Percentiles rank a stretch among this genome's conserved stretches.
Conservation (phyloP, 176 grass and related monocot genomes). For the Oryza punctata region DNA sequence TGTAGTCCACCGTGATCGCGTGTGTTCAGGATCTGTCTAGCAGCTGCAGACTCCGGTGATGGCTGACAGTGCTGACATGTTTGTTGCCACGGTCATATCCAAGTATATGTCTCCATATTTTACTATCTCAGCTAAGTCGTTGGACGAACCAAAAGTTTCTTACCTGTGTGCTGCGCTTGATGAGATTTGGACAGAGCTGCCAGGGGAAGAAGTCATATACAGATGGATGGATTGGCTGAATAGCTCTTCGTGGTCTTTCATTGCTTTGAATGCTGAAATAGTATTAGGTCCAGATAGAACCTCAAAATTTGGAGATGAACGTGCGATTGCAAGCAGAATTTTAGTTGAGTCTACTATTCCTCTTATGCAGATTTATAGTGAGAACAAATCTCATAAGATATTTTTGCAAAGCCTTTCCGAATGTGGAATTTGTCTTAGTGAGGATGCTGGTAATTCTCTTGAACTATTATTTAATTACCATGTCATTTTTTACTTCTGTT, state of each 20-base stretch:
- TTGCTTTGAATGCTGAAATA: conserved; percentile 49
- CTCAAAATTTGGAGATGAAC: conserved; percentile 30
- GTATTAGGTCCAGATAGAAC: conserved; percentile 32
- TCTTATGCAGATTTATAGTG: conserved; percentile 55
- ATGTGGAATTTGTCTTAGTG: conserved; percentile 63
- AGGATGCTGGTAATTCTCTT: conserved; percentile 50
- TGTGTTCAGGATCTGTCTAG: no score
- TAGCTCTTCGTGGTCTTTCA: conserved; percentile 45
- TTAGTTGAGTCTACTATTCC: conserved; percentile 46
- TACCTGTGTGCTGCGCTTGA: conserved; percentile 55
- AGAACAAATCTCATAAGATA: conserved; percentile 51
- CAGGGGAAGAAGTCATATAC: conserved; percentile 60
- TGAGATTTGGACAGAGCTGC: conserved; percentile 54
- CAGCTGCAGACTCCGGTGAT: no score
- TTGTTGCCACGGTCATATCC: conserved; percentile 60
- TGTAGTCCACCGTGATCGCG: no score
- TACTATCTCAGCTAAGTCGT: conserved; percentile 53
- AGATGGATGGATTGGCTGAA: conserved; percentile 63
- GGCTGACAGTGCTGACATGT: conserved; percentile 53
- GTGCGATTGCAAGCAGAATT: conserved; percentile 47
- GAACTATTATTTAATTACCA: conserved; percentile 19
- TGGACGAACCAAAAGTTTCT: conserved; percentile 47
- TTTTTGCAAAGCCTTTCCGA: conserved; percentile 59
- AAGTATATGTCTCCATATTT: conserved; percentile 58
- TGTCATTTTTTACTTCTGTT: not conserved